Base-by-base conservation (phyloP, 352 stramenopile genomes). In the Phytophthora nicotianae region DNA sequence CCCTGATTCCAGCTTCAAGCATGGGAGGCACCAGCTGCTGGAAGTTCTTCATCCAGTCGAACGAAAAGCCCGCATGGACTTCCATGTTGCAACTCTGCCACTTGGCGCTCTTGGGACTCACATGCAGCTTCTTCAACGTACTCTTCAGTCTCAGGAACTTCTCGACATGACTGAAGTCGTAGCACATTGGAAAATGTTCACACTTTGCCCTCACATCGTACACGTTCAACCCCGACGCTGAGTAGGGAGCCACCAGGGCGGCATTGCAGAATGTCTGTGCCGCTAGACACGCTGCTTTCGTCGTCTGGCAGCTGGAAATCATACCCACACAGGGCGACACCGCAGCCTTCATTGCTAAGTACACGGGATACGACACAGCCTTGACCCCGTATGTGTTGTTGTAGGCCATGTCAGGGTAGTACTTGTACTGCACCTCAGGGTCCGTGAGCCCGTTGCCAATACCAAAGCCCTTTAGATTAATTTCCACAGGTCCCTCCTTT, bases 11-110 rank as follows among this genome's bases (percentile, higher is more conserved):
- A 40, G 79, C 85, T 66, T 98, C 88, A 20, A 99, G 77, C 75
- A 99, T 88, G 8, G 94, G 88, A 10, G 77, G 78, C 21, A 98
- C 74, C 14, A 96, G 81, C 17, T 88, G 65, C n/a, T 97, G 81
- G 72, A 98, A 98, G 67, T 98, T 95, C 65, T 97, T 96, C 95
- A 99, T 99, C 93, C 91, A 98, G 76, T 99, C 97, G 53, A 83
- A 89, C 16, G 86, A 77, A 62, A 99, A 98, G 8, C 87, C 86
- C 29, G 90, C 77, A 66, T 98, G 95, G 23, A 99, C 94, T n/a
- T 88, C 86, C 79, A 96, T 97, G 82, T 98, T 98, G 81, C 96
- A 99, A 8, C 78, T 86, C 35, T 95, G 61, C 96, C 96, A 99
- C 67, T 90, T 86, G 60, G 77, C 54, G 41, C 74, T 83, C 49